phyloP scores from a whole-genome alignment of 169 alveolate genomes.

The Eimeria praecox region DNA sequence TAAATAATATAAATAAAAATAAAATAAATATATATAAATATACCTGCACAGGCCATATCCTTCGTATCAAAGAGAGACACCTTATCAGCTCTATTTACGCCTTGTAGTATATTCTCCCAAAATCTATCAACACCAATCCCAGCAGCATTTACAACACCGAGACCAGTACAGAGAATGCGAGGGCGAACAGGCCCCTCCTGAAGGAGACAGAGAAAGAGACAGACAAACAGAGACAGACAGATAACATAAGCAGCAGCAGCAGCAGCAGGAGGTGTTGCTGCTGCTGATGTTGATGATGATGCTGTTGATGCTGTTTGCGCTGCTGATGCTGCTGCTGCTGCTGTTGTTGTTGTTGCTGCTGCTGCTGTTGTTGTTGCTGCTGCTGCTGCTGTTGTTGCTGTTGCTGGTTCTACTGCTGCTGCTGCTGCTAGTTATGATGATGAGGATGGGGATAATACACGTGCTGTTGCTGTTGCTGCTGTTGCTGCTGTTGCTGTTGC shows the following conservation, averaged over 20 bases:
- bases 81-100: slow-evolving; percentile 84
- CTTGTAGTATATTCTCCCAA: slow-evolving; percentile 85
- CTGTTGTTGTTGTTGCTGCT: background rate
- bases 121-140: slow-evolving; percentile 86
- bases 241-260: too few species aligned
- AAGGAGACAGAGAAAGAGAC: background rate
- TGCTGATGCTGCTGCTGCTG: slow-evolving; percentile 13
- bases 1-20: background rate
- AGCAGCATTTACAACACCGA: slow-evolving; percentile 87
- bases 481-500: background rate
- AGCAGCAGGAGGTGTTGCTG: too few species aligned
- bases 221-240: too few species aligned
- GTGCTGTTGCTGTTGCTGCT: background rate
- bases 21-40: background rate
- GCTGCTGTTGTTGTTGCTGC: background rate
- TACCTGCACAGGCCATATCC: slow-evolving; percentile 85
- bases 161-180: slow-evolving; percentile 87
- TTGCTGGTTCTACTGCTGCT: background rate
- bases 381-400: too few species aligned
- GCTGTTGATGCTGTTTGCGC: too few species aligned
- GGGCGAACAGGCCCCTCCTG: slow-evolving; percentile 47
- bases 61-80: slow-evolving; percentile 86
- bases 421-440: too few species aligned
- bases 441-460: too few species aligned
- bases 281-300: too few species aligned